phyloP scores from a whole-genome alignment of 306 rosid species.

The Pterocarpus macrocarpus region DNA sequence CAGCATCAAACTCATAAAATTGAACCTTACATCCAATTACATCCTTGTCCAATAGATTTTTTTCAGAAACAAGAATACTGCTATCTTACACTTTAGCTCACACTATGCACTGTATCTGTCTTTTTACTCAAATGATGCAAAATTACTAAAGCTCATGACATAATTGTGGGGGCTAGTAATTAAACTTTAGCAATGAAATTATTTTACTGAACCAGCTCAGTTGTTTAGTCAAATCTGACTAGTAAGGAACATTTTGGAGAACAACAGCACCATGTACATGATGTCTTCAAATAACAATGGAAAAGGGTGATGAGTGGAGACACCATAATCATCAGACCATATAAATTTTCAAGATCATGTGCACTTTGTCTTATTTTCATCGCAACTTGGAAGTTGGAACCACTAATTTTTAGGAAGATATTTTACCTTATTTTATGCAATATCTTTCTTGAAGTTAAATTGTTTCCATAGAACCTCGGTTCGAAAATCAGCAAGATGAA shows the following conservation, averaged over 20 bases:
- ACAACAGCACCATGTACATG: neutral
- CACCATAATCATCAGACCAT: constrained; percentile 27
- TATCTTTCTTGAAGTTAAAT: constrained; percentile 32
- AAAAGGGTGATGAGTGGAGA: constrained; percentile 1
- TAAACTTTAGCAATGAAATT: constrained; percentile 23
- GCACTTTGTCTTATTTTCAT: neutral
- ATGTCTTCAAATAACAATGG: constrained; percentile 10
- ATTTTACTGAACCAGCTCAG: neutral
- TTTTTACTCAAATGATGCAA: constrained; percentile 27
- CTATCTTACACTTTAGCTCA: constrained; percentile 6
- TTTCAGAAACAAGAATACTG: constrained; percentile 12
- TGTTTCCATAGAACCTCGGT: constrained; percentile 5
- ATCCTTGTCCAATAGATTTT: constrained; percentile 41
- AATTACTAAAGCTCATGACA: constrained; percentile 28
- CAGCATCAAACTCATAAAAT: constrained; percentile 34
- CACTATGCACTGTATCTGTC: constrained; percentile 24
- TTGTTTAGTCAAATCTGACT: no score
- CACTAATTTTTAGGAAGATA: constrained; percentile 40
- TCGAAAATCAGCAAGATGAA: constrained; percentile 33
- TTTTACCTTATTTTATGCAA: constrained; percentile 7
- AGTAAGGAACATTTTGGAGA: no score
- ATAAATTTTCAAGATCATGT: constrained; percentile 9
- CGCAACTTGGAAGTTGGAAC: constrained; percentile 21
- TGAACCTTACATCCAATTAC: constrained; percentile 32
- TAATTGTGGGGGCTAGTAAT: constrained; percentile 17